Base-by-base conservation (phyloP, 1,284 basidiomycete species). In the Meira nashicola region DNA sequence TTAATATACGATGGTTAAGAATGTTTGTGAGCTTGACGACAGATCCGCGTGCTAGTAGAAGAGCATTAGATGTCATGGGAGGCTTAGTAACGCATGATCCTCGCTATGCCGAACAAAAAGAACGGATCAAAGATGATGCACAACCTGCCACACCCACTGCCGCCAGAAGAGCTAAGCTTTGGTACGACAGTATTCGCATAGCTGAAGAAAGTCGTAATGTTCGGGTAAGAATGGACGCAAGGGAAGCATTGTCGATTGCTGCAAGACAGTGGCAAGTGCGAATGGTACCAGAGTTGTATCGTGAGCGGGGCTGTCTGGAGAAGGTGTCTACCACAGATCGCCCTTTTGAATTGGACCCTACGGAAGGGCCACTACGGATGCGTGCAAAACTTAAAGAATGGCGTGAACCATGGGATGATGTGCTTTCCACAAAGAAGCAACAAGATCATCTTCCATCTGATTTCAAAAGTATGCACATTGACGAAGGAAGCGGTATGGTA, bases 341-440 rank as follows among this genome's bases (percentile, higher is more conserved):
- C n/a, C 25, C 59, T 15, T 76, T 70, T 68, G 60, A 62, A 19
- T 62, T 77, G 17, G 76, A 78, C 52, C 62, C 76, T 0, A 78
- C 74, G 15, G 76, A 78, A 54, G 77, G 77, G 0, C 77, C 76
- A 1, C 53, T 62, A 28, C 63, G 76, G 3, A 67, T 71, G 51
- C 64, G 77, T 2, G 64, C 69, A 50, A 76, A 76, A 54, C 55
- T 78, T 44, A 59, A 63, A 17, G 58, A 63, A 41, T 54, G 72
- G 51, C 46, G 25, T n/a, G n/a, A 25, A 17, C 12, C 14, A 12
- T 12, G 14, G 12, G 46, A 48, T 23, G 46, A 23, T 17, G 12
- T 12, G 14, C 12, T 15, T n/a, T 14, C 12, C 46, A 17, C 21
- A 48, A 23, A 48, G 23, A 33, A 33, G 28, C 28, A 33, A 33